These are phyloP conservation scores for Avicennia marina DNA, from an alignment of 257 asterid species.

Conservation along the genomic window DNA sequence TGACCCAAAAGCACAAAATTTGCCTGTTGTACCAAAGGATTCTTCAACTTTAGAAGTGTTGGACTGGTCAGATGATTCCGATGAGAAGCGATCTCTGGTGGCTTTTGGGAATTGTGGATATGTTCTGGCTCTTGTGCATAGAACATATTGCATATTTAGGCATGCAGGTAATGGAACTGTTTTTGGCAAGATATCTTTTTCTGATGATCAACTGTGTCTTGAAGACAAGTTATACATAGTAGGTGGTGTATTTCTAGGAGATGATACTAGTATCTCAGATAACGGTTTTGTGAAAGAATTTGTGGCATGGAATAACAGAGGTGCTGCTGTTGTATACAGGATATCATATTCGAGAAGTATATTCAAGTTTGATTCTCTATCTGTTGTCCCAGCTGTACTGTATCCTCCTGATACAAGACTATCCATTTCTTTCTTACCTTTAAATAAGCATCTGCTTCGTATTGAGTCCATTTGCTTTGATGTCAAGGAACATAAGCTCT, in stretches of 20 bases:
- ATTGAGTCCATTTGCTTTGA: slow-evolving; percentile 62
- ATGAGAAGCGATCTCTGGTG: slow-evolving; percentile 43
- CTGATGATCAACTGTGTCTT: slow-evolving; percentile 49
- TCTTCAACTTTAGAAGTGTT: slow-evolving; percentile 34
- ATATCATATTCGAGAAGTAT: slow-evolving; percentile 44
- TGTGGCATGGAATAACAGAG: slow-evolving; percentile 73
- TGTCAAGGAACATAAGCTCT: slow-evolving; percentile 45
- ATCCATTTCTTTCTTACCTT: slow-evolving; percentile 50
- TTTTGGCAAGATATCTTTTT: slow-evolving; percentile 61
- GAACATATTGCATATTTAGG: slow-evolving; percentile 69
- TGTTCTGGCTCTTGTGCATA: slow-evolving; percentile 64
- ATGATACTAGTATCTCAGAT: slow-evolving; percentile 31
- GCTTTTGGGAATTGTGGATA: slow-evolving; percentile 48
- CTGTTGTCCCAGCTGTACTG: slow-evolving; percentile 48
- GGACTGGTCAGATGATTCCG: slow-evolving; percentile 50
- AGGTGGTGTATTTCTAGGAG: slow-evolving; percentile 69
- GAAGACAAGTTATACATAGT: slow-evolving; percentile 39
- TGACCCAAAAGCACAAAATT: slow-evolving; percentile 36
- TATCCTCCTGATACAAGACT: slow-evolving; percentile 33
- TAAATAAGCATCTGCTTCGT: slow-evolving; percentile 47
- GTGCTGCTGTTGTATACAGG: slow-evolving; percentile 60
- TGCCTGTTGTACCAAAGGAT: slow-evolving; percentile 28
- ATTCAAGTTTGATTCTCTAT: slow-evolving; percentile 45
- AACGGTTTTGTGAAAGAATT: slow-evolving; percentile 45
- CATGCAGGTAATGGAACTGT: slow-evolving; percentile 46